These are phyloP conservation scores for Pseudogymnoascus sp. DNA, from an alignment of 2,329 filamentous ascomycete genomes.

Conservation along the genomic window DNA sequence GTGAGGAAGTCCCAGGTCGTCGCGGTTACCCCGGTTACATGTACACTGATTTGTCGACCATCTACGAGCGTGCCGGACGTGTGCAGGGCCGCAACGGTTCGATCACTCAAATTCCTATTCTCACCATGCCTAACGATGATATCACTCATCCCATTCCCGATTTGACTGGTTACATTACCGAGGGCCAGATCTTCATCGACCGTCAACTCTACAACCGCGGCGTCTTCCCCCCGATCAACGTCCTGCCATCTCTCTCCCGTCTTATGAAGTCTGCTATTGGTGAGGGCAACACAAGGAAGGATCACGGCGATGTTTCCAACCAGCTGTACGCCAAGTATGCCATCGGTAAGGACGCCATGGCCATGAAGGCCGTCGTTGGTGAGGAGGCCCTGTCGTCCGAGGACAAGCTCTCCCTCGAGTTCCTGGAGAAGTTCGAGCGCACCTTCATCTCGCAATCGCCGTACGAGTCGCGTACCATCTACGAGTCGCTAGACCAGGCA, in stretches of 20 bases:
- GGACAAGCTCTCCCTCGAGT: constrained; percentile 96
- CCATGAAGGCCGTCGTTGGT: constrained; percentile 99
- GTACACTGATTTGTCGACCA: constrained; percentile 99
- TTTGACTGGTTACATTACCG: constrained; percentile 97
- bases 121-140: constrained; percentile 99
- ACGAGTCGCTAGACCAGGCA: constrained; percentile 88
- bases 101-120: constrained; percentile 96
- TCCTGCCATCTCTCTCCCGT: constrained; percentile 92
- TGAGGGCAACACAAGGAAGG: constrained; percentile 90
- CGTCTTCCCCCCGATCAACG: constrained; percentile 98
- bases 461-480: constrained; percentile 88
- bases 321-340: constrained; percentile 99
- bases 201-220: constrained; percentile 91
- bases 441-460: constrained; percentile 87
- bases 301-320: constrained; percentile 98
- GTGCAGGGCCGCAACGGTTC: constrained; percentile 94
- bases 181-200: constrained; percentile 97
- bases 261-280: constrained; percentile 99
- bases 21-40: constrained; percentile 99
- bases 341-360: constrained; percentile 94
- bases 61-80: constrained; percentile 98
- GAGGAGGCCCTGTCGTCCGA: constrained; percentile 93
- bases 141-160: constrained; percentile 99
- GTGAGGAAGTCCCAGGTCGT: constrained; percentile 97
- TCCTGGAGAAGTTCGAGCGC: constrained; percentile 96